Percentiles rank a stretch among this genome's conserved stretches.
Evolutionary conservation across 2,329 filamentous ascomycete species (phyloP).

Genomic region (Fusarium pininemorale): DNA sequence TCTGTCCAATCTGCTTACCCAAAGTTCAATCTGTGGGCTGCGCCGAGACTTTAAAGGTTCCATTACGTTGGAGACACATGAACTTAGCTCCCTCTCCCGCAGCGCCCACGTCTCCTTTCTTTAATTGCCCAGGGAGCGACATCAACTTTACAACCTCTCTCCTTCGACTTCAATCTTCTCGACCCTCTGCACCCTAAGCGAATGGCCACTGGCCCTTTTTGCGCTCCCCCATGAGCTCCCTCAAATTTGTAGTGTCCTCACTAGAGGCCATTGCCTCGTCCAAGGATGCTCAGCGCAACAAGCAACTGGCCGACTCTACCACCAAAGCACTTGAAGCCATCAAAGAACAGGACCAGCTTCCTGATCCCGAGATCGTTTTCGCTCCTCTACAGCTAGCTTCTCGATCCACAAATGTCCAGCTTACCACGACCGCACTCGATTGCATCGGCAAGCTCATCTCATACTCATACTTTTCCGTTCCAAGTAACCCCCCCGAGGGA

Average conservation of each 20-base stretch:
- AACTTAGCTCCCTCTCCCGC: slow-evolving; percentile 26
- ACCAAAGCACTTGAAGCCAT: slow-evolving; percentile 86
- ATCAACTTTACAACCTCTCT: slow-evolving; percentile 22
- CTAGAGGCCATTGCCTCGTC: slow-evolving; percentile 91
- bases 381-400: slow-evolving; percentile 90
- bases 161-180: slow-evolving; percentile 9
- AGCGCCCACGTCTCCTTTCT: slow-evolving; percentile 34
- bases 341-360: slow-evolving; percentile 83
- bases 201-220: slow-evolving; percentile 55
- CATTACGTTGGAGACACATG: neutral
- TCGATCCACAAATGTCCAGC: slow-evolving; percentile 82
- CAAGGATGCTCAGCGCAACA: slow-evolving; percentile 89
- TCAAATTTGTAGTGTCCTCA: slow-evolving; percentile 94
- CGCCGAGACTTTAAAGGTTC: neutral
- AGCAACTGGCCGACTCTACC: slow-evolving; percentile 82
- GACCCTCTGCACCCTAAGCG: slow-evolving; percentile 40
- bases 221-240: slow-evolving; percentile 81
- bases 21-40: neutral
- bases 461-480: slow-evolving; percentile 94
- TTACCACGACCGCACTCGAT: slow-evolving; percentile 91
- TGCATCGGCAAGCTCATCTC: slow-evolving; percentile 99
- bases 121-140: slow-evolving; percentile 33
- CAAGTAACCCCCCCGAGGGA: slow-evolving; percentile 53
- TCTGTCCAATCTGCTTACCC: neutral
- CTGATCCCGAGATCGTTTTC: slow-evolving; percentile 92